Conservation (phyloP, 2,329 filamentous ascomycete genomes). For the Aspergillus brunneoviolaceus region DNA sequence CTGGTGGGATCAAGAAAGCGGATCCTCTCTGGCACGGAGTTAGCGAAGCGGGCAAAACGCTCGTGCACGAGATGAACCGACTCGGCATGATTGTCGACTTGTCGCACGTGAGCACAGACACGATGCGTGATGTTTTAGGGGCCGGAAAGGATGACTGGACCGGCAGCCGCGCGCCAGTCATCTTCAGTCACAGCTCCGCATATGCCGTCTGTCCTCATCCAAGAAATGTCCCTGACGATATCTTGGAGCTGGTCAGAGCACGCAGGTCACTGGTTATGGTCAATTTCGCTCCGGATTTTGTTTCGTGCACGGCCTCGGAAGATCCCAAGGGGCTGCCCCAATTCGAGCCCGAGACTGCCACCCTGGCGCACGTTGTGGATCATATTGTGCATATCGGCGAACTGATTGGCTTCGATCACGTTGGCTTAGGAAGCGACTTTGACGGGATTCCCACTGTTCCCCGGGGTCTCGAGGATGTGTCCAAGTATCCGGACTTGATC, state of each 20-base stretch:
- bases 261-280: conserved; percentile 82
- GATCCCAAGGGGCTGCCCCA: conserved; percentile 66
- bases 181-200: conserved; percentile 86
- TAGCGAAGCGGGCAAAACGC: conserved; percentile 63
- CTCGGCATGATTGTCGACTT: conserved; percentile 93
- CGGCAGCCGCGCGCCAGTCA: conserved; percentile 76
- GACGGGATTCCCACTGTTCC: conserved; percentile 67
- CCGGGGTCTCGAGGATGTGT: conserved; percentile 77
- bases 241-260: conserved; percentile 72
- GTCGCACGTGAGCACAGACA: conserved; percentile 73
- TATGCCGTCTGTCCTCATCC: conserved; percentile 81
- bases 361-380: conserved; percentile 71
- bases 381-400: conserved; percentile 83
- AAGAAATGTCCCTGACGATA: conserved; percentile 83
- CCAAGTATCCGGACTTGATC: conserved; percentile 76
- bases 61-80: conserved; percentile 89
- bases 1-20: conserved; percentile 39
- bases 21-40: conserved; percentile 59
- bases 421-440: conserved; percentile 87
- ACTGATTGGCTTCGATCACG: conserved; percentile 80
- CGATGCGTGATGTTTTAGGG: conserved; percentile 79
- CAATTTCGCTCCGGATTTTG: conserved; percentile 81
- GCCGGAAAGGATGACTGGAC: conserved; percentile 60
- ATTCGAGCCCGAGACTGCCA: conserved; percentile 66
- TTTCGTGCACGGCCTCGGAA: conserved; percentile 67